A percentile compares a stretch with the other conserved stretches of the same genome.
Evolutionary conservation across 164 flowering plant genomes (phyloP).

Genomic region (Piper longum): DNA sequence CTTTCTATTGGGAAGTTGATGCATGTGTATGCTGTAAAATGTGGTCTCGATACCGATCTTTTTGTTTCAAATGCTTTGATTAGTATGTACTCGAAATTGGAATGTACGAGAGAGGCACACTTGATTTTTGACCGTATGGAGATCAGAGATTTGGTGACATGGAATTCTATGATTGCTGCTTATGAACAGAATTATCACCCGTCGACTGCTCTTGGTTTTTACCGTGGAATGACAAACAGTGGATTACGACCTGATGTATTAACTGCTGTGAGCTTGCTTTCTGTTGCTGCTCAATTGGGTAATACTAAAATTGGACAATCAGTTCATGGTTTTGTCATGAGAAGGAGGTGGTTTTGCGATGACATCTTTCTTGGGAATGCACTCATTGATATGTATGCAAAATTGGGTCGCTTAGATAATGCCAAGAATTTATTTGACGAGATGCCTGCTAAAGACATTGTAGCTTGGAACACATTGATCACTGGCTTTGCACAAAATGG

Average conservation of each 20-base stretch:
- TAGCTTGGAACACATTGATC: slow-evolving; percentile 61
- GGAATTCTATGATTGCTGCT: slow-evolving; percentile 37
- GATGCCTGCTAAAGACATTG: slow-evolving; percentile 32
- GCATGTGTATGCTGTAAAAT: slow-evolving; percentile 42
- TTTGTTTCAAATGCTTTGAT: slow-evolving; percentile 61
- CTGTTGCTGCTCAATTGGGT: slow-evolving; percentile 31
- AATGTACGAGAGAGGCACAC: slow-evolving; percentile 21
- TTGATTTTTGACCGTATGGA: slow-evolving; percentile 37
- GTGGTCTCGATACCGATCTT: slow-evolving; percentile 36
- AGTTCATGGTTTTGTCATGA: slow-evolving; percentile 30
- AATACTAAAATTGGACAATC: slow-evolving; percentile 23
- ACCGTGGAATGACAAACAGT: slow-evolving; percentile 30
- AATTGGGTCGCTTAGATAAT: slow-evolving; percentile 29
- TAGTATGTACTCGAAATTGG: slow-evolving; percentile 51
- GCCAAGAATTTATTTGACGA: slow-evolving; percentile 32
- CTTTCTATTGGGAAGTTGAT: slow-evolving; percentile 21
- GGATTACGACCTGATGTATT: slow-evolving; percentile 36
- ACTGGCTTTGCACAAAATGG: slow-evolving; percentile 59
- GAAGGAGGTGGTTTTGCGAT: slow-evolving; percentile 25
- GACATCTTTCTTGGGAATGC: slow-evolving; percentile 39
- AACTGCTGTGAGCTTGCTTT: slow-evolving; percentile 53
- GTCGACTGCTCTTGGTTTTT: slow-evolving; percentile 21
- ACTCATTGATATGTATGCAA: slow-evolving; percentile 54
- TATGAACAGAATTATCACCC: slow-evolving; percentile 50
- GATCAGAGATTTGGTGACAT: slow-evolving; percentile 38